phyloP scores from a whole-genome alignment of 2,329 filamentous ascomycete species.

The Aspergillus hortae region DNA sequence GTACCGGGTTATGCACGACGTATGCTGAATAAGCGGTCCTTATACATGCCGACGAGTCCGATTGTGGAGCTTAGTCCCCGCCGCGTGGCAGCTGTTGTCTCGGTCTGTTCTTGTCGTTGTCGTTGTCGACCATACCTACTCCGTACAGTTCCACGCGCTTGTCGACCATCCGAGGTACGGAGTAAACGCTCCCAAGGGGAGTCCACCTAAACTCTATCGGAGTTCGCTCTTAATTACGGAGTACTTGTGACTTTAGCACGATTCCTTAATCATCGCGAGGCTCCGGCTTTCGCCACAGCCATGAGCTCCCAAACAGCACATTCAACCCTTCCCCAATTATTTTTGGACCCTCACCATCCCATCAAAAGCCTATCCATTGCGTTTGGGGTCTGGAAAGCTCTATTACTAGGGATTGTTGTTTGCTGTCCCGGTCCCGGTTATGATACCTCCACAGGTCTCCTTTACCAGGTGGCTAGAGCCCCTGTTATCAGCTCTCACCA shows the following conservation, averaged over 20 bases:
- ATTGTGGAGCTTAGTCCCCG: not conserved
- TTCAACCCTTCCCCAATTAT: conserved; percentile 5
- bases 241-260: too few species aligned
- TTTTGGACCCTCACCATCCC: conserved; percentile 28
- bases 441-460: conserved; percentile 58
- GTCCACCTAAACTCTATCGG: too few species aligned
- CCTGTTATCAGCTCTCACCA: conserved; percentile 8
- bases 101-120: not conserved
- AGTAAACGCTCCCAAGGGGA: too few species aligned
- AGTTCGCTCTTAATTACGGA: too few species aligned
- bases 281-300: not conserved
- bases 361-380: conserved; percentile 33
- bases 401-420: conserved; percentile 49
- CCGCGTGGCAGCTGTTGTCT: not conserved
- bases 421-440: conserved; percentile 58
- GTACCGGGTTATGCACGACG: not conserved
- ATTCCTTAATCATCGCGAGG: too few species aligned
- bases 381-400: conserved; percentile 55
- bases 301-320: conserved; percentile 1
- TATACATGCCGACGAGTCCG: not conserved
- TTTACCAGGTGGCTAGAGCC: conserved; percentile 24
- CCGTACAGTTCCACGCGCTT: too few species aligned
- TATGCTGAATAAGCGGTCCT: not conserved
- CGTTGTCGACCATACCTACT: too few species aligned
- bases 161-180: too few species aligned